These are phyloP conservation scores for Trichoderma atrobrunneum DNA, from an alignment of 2,329 filamentous ascomycete genomes.

Conservation along the genomic window DNA sequence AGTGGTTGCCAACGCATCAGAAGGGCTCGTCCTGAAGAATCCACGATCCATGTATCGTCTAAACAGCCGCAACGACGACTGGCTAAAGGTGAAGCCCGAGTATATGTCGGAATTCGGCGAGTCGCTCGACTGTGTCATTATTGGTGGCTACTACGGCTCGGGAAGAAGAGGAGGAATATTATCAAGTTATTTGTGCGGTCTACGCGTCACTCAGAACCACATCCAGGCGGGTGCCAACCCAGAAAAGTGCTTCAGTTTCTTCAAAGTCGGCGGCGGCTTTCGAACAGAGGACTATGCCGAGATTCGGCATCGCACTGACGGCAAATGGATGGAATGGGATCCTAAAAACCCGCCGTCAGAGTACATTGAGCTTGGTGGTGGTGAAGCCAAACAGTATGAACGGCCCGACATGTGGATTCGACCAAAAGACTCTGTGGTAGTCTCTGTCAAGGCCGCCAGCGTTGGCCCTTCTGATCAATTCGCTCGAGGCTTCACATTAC, in stretches of 20 bases:
- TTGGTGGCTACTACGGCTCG: constrained; percentile 91
- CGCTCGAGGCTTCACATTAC: constrained; percentile 70
- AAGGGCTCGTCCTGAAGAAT: constrained; percentile 92
- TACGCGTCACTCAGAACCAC: constrained; percentile 70
- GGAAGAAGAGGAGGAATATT: constrained; percentile 78
- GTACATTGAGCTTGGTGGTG: constrained; percentile 79
- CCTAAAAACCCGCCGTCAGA: constrained; percentile 68
- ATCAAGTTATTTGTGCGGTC: constrained; percentile 85
- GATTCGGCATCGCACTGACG: constrained; percentile 79
- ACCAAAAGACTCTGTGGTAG: constrained; percentile 79
- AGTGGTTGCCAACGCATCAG: constrained; percentile 81
- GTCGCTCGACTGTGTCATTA: constrained; percentile 81
- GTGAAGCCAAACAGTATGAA: constrained; percentile 67
- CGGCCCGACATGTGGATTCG: constrained; percentile 90
- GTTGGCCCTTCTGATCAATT: constrained; percentile 75
- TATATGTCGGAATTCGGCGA: constrained; percentile 98
- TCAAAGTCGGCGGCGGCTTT: constrained; percentile 96
- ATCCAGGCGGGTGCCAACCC: constrained; percentile 57
- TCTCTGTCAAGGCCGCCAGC: constrained; percentile 85
- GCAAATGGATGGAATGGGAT: constrained; percentile 90
- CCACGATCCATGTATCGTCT: constrained; percentile 81
- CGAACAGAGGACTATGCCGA: constrained; percentile 78
- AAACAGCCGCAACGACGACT: constrained; percentile 89
- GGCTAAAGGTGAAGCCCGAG: constrained; percentile 98
- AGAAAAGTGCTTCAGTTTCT: constrained; percentile 88